Evolutionary conservation across 2,329 filamentous ascomycete genomes (phyloP).

Genomic region (Cadophora gregata): DNA sequence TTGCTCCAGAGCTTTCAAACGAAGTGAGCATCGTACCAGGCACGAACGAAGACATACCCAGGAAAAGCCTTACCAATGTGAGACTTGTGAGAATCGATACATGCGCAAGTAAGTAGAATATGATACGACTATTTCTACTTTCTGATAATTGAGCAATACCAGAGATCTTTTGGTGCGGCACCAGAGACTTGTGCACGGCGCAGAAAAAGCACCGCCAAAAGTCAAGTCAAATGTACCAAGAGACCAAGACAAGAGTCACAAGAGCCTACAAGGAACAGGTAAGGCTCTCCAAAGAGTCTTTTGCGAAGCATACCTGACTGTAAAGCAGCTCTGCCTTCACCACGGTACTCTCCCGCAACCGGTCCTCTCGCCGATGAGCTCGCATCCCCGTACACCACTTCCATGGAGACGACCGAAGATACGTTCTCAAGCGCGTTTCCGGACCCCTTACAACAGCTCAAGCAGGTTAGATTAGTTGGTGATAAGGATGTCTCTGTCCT

Average conservation of each 20-base stretch:
- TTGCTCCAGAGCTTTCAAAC: constrained; percentile 4
- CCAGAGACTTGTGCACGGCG: not conserved
- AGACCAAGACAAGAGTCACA: not conserved
- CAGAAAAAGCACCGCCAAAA: not conserved
- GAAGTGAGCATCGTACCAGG: not conserved
- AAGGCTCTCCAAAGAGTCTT: not conserved
- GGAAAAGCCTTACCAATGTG: constrained; percentile 9
- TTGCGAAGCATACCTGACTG: not conserved
- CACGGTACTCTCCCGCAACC: not conserved
- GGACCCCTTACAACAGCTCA: not conserved
- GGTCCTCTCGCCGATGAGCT: not conserved
- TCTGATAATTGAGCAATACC: not conserved
- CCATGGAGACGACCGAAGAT: not conserved
- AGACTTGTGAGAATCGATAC: not conserved
- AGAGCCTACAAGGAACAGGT: not conserved
- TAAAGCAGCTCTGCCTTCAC: not conserved
- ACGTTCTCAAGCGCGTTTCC: not conserved
- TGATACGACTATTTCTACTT: not conserved
- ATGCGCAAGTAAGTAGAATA: not conserved
- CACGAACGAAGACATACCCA: constrained; percentile 10
- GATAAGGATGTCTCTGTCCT: not conserved
- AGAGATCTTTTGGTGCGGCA: constrained; percentile 9
- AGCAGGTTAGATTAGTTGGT: not conserved
- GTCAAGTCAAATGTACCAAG: not conserved
- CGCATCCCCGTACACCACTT: not conserved